Conservation (phyloP, 2,329 filamentous ascomycete genomes). For the Aureobasidium sp. region DNA sequence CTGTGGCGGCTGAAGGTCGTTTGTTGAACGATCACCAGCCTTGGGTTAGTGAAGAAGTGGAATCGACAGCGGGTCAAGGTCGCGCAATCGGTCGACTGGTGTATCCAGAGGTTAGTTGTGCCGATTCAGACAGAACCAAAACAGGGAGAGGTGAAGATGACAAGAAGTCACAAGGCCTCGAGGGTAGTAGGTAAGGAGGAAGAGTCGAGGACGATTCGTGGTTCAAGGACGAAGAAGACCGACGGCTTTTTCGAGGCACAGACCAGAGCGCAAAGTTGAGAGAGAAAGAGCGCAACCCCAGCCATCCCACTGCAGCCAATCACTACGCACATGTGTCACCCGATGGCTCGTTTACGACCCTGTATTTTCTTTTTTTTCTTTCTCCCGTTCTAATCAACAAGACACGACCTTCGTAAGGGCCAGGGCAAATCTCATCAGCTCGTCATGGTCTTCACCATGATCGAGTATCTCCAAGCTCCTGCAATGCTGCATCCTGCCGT, state of each 20-base stretch:
- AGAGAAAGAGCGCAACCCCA: slow-evolving; percentile 4
- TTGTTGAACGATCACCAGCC: slow-evolving; percentile 3
- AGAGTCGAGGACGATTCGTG: background rate
- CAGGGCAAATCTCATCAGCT: background rate
- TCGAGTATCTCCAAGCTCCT: background rate
- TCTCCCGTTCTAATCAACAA: background rate
- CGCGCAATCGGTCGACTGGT: background rate
- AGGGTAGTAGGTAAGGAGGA: slow-evolving; percentile 6
- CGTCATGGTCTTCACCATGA: background rate
- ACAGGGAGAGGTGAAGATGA: slow-evolving; percentile 1
- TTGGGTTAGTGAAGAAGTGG: background rate
- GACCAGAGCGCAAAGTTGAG: background rate
- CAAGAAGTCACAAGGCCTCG: slow-evolving; percentile 5
- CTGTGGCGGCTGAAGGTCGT: background rate
- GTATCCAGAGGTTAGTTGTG: background rate
- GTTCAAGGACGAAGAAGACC: background rate
- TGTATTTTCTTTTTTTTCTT: background rate
- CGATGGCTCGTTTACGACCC: background rate
- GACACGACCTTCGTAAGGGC: background rate
- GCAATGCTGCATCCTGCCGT: background rate
- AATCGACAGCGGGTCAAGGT: background rate
- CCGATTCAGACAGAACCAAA: background rate
- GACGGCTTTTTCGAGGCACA: slow-evolving; percentile 2
- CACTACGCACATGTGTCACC: slow-evolving; percentile 1
- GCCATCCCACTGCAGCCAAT: slow-evolving; percentile 4